Base-by-base conservation (phyloP, 2,329 filamentous ascomycete species). In the Epicoccum nigrum region DNA sequence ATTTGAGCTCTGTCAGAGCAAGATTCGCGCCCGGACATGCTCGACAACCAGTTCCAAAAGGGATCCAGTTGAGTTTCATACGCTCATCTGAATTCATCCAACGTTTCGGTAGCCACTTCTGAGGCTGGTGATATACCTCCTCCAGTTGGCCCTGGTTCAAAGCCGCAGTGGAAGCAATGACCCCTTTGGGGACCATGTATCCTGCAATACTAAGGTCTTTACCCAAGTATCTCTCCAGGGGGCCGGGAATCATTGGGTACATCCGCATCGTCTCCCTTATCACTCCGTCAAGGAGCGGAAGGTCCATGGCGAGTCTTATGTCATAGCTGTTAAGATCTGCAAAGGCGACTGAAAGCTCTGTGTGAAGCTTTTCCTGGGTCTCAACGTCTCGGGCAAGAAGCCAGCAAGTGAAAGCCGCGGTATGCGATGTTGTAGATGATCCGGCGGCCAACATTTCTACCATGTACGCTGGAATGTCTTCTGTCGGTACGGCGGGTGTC, bases 381-480 rank as follows among this genome's bases (percentile, higher is more conserved):
- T 38, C 15, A 12, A 8, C 8, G 17, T 50, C 12, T 11, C 46
- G 46, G 38, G 46, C 23, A 4, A 44, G 23, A 6, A 50, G 32
- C 46, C 32, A 50, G 33, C 46, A 50, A 31, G 46, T 39, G 16
- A 50, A 50, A 15, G 46, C 46, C 12, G 39, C 46, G 4, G 46
- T 50, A 20, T 50, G 39, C 21, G 46, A 50, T 37, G 46, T 50
- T 35, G 46, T 50, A 7, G 46, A 50, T 1, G 46, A 50, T 7
- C 46, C 46, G 31, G 46, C 46, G 13, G 46, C 46, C 23, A 50
- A 35, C 46, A 44, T 50, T 17, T 50, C 46, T 13, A 44, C 46
- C 46, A 50, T 44, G 25, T 50, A 50, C 9, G 46, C 39, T 15
- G 46, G 46, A 12, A 50, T 38, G 23, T 44, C 46, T 32, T 50